A percentile compares a stretch with the other conserved stretches of the same genome.
Conservation (phyloP, 73 alveolate genomes). For the Paramecium tetraurelia region DNA sequence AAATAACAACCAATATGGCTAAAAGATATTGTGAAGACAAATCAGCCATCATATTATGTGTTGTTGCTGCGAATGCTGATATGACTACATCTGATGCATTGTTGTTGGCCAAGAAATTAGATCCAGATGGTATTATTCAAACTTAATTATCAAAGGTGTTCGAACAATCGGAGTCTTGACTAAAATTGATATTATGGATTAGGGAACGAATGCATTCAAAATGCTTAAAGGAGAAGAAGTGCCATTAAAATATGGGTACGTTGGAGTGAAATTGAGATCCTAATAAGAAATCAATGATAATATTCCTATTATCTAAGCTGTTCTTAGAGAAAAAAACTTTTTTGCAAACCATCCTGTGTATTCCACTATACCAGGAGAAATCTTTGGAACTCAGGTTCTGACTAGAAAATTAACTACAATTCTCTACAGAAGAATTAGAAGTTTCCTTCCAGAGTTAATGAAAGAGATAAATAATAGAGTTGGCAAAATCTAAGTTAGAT, state of each 20-base stretch:
- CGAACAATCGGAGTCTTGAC: conserved; percentile 84
- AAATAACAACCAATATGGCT: conserved; percentile 93
- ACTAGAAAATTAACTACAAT: conserved; percentile 65
- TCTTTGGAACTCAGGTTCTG: conserved; percentile 69
- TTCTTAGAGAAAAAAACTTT: conserved; percentile 66
- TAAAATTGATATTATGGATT: conserved; percentile 76
- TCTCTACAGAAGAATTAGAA: conserved; percentile 63
- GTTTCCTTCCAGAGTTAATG: conserved; percentile 58
- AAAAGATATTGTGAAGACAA: conserved; percentile 79
- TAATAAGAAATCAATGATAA: conserved; percentile 74
- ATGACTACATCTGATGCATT: conserved; percentile 79
- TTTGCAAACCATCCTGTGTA: conserved; percentile 79
- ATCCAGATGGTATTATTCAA: conserved; percentile 21
- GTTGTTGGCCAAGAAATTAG: conserved; percentile 70
- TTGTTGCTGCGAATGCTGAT: conserved; percentile 81
- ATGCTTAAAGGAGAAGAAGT: conserved; percentile 78
- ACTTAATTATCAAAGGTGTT: conserved; percentile 31
- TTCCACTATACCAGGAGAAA: conserved; percentile 66
- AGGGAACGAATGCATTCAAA: conserved; percentile 75
- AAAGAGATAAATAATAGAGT: conserved; percentile 71
- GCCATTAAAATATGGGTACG: conserved; percentile 79
- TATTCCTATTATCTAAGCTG: conserved; percentile 67
- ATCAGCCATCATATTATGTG: conserved; percentile 84
- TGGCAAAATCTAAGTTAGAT: conserved; percentile 55
- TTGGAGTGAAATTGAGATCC: conserved; percentile 80